Percentiles rank a stretch among this genome's conserved stretches.
Evolutionary conservation across 2,329 filamentous ascomycete species (phyloP).

Genomic region (Fusarium floridanum): DNA sequence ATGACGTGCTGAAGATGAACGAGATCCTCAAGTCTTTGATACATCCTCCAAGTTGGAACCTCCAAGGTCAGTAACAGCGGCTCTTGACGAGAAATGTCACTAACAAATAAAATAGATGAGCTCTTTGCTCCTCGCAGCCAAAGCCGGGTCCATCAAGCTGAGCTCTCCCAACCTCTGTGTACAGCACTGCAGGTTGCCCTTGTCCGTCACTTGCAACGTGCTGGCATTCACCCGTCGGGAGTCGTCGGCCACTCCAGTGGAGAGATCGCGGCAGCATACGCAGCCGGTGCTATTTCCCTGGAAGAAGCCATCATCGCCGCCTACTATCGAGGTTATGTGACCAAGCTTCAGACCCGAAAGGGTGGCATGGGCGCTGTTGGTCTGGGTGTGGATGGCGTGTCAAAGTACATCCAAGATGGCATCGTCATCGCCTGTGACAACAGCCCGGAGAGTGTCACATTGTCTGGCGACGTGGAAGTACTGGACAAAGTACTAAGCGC

Average conservation of each 20-base stretch:
- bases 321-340: not conserved
- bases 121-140: not conserved
- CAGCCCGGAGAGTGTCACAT: slow-evolving; percentile 61
- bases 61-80: not conserved
- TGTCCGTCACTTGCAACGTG: not conserved
- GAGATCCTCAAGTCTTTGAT: not conserved
- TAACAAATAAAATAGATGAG: not conserved
- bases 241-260: not conserved
- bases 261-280: not conserved
- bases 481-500: slow-evolving; percentile 54
- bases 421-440: slow-evolving; percentile 59
- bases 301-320: not conserved
- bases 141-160: not conserved
- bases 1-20: not conserved
- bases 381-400: slow-evolving; percentile 11
- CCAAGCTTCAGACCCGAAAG: not conserved
- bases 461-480: slow-evolving; percentile 59
- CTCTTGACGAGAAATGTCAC: not conserved
- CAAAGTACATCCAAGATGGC: not conserved
- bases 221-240: not conserved
- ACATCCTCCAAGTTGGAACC: not conserved
- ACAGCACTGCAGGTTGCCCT: not conserved
- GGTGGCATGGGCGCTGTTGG: not conserved
- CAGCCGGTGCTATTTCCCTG: not conserved
- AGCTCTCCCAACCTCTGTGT: not conserved